These are phyloP conservation scores for Vigna unguiculata DNA, from an alignment of 306 rosid species.

Conservation along the genomic window DNA sequence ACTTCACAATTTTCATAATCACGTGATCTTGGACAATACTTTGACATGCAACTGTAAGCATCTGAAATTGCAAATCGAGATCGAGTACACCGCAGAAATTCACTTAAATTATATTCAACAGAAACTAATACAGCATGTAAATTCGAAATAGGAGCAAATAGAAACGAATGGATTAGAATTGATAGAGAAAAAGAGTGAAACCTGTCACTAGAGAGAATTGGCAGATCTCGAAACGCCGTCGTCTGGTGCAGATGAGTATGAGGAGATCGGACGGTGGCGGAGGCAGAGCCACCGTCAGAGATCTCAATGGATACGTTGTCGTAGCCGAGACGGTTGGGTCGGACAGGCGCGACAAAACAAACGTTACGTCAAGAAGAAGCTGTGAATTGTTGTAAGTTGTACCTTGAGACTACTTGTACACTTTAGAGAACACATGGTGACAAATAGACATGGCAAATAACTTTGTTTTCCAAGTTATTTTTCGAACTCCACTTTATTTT, in stretches of 20 bases:
- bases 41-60: not conserved
- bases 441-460: no score
- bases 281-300: slow-evolving; percentile 53
- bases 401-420: not conserved
- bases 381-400: not conserved
- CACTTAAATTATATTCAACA: not conserved
- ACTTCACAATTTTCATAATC: slow-evolving; percentile 22
- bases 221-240: slow-evolving; percentile 44
- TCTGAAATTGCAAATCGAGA: slow-evolving; percentile 31
- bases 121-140: not conserved
- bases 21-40: slow-evolving; percentile 24
- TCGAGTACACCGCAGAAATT: slow-evolving; percentile 10
- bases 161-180: slow-evolving; percentile 29
- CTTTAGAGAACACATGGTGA: not conserved
- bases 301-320: slow-evolving; percentile 41
- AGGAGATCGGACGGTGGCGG: slow-evolving; percentile 51
- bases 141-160: slow-evolving; percentile 26
- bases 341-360: slow-evolving; percentile 25
- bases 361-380: slow-evolving; percentile 17
- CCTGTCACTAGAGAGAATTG: slow-evolving; percentile 40
- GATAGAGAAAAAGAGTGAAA: slow-evolving; percentile 4
- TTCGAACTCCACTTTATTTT: no score
- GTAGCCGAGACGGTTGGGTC: slow-evolving; percentile 6
- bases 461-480: no score
- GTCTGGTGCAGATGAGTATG: slow-evolving; percentile 36